These are phyloP conservation scores for Chlorociboria aeruginascens DNA, from an alignment of 495 filamentous ascomycete genomes.

Conservation along the genomic window DNA sequence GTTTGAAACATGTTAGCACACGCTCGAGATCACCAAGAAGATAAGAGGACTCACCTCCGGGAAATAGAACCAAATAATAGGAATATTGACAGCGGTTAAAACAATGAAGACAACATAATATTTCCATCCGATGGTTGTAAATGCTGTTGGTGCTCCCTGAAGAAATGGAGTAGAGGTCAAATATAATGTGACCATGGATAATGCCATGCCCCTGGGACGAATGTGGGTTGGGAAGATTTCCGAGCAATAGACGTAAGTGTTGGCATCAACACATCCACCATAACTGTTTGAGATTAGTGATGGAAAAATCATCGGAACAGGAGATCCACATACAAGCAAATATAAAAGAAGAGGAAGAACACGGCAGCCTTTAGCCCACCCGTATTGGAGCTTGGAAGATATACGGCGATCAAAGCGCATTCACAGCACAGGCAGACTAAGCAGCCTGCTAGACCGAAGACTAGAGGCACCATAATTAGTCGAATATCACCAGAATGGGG, in stretches of 20 bases:
- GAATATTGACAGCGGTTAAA: background rate
- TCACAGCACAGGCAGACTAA: background rate
- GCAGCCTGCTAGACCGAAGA: background rate
- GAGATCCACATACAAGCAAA: background rate
- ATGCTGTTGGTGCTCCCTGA: conserved; percentile 14
- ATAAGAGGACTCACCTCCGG: conserved; percentile 2
- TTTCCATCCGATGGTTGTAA: conserved; percentile 14
- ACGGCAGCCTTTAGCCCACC: background rate
- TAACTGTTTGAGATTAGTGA: background rate
- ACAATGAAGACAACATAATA: conserved; percentile 7
- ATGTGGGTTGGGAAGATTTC: conserved; percentile 20
- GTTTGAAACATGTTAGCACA: too few species aligned
- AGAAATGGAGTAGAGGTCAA: conserved; percentile 9
- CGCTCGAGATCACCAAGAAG: too few species aligned
- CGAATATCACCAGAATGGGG: background rate
- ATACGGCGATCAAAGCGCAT: background rate
- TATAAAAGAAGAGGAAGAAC: conserved; percentile 4
- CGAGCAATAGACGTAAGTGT: conserved; percentile 15
- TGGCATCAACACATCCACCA: conserved; percentile 6
- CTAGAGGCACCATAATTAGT: background rate
- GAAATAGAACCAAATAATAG: background rate
- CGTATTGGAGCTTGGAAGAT: background rate
- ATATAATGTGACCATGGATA: conserved; percentile 4
- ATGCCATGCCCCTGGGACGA: conserved; percentile 12
- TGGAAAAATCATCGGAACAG: background rate